A percentile compares a stretch with the other conserved stretches of the same genome.
Conservation (phyloP, 805 yeast genomes). For the Zygosaccharomyces rouxii region DNA sequence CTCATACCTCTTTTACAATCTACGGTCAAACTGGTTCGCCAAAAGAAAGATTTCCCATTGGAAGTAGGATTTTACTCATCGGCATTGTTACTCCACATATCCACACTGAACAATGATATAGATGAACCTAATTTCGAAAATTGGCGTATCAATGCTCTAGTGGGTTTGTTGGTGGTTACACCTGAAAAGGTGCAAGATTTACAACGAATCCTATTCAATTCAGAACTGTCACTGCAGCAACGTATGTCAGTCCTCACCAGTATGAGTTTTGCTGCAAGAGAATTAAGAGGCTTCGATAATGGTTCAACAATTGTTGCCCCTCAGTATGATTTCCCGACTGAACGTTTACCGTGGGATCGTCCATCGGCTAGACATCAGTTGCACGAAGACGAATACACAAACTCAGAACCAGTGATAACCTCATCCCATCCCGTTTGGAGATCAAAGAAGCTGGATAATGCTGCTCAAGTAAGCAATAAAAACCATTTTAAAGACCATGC, state of each 20-base stretch:
- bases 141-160: constrained; percentile 58
- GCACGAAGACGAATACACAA: constrained; percentile 4
- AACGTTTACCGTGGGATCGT: constrained; percentile 31
- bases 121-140: constrained; percentile 59
- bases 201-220: constrained; percentile 48
- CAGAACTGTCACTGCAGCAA: constrained; percentile 80
- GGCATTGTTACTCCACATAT: constrained; percentile 47
- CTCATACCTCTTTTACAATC: constrained; percentile 41
- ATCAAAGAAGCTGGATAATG: constrained; percentile 32
- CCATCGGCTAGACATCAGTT: constrained; percentile 2
- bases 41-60: constrained; percentile 53
- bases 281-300: constrained; percentile 61
- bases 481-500: constrained; percentile 39
- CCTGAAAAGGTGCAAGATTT: constrained; percentile 42
- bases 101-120: constrained; percentile 53
- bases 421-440: constrained; percentile 25
- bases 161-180: constrained; percentile 56
- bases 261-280: constrained; percentile 67
- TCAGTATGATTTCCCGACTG: constrained; percentile 34
- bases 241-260: constrained; percentile 65
- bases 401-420: background rate
- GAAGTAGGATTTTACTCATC: constrained; percentile 59
- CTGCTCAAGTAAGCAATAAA: background rate
- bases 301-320: constrained; percentile 40
- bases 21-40: constrained; percentile 53